These are phyloP conservation scores for Suhomyces prunicola DNA, from an alignment of 805 yeast species.

Conservation along the genomic window DNA sequence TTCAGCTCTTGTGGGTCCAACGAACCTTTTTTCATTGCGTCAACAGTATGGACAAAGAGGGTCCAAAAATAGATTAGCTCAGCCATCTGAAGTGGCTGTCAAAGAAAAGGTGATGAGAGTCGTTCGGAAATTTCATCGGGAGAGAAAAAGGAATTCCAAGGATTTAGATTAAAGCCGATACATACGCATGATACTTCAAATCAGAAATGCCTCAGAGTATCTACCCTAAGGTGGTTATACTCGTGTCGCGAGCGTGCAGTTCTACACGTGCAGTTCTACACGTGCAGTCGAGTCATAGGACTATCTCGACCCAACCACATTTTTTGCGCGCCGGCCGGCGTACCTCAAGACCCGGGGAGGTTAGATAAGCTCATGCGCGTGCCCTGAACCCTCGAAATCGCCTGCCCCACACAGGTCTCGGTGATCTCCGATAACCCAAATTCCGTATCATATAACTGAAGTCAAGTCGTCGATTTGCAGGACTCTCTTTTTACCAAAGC, in stretches of 20 bases:
- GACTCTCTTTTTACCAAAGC: background rate
- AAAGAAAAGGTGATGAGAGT: background rate
- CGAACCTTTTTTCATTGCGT: background rate
- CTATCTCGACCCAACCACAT: background rate
- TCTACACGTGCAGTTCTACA: background rate
- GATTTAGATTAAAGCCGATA: background rate
- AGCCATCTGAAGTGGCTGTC: background rate
- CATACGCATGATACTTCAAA: background rate
- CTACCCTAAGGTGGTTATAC: background rate
- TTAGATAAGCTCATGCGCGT: background rate
- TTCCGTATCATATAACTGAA: background rate
- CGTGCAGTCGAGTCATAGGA: background rate
- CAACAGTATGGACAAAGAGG: background rate
- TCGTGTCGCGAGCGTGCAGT: background rate
- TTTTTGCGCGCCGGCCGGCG: background rate
- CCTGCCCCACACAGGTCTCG: background rate
- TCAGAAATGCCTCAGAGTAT: background rate
- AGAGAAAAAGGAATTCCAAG: background rate
- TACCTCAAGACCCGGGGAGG: background rate
- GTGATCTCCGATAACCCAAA: conserved; percentile 1
- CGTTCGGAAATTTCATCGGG: background rate
- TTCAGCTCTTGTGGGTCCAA: background rate
- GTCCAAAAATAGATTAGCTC: background rate
- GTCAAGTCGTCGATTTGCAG: background rate
- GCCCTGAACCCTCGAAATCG: background rate